A percentile compares a stretch with the other conserved stretches of the same genome.
These are phyloP conservation scores for Brassica juncea DNA, from an alignment of 345 rosid genomes.

Conservation along the genomic window DNA sequence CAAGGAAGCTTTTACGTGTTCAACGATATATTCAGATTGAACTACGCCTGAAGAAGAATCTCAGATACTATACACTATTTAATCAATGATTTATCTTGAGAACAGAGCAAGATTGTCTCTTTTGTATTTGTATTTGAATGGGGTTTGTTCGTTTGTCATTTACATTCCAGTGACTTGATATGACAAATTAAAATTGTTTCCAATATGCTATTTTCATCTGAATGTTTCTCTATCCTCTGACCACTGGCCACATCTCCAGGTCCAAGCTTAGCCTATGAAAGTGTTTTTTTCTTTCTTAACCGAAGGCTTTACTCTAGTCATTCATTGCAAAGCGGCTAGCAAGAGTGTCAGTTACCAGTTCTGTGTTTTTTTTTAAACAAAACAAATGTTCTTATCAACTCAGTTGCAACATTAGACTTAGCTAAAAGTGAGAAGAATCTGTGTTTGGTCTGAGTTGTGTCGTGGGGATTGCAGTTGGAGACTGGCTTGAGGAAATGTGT, in stretches of 20 bases:
- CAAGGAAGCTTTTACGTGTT: conserved; percentile 91
- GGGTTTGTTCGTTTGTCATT: conserved; percentile 4
- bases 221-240: neutral
- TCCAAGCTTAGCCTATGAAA: conserved; percentile 2
- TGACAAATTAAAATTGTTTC: conserved; percentile 1
- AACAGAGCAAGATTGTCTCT: conserved; percentile 2
- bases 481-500: neutral
- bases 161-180: neutral
- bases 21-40: conserved; percentile 96
- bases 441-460: neutral
- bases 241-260: neutral
- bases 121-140: conserved; percentile 19
- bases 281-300: too few species aligned
- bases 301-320: neutral
- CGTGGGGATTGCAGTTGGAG: neutral
- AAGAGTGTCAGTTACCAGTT: neutral
- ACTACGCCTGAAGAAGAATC: conserved; percentile 73
- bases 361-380: neutral
- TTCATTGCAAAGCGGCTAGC: neutral
- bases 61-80: conserved; percentile 12
- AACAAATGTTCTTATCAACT: neutral
- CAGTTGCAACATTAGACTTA: neutral
- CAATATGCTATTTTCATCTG: neutral
- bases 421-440: neutral
- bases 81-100: conserved; percentile 6